Evolutionary conservation across 805 yeast genomes (phyloP).

Genomic region (Sugiyamaella floridensis): DNA sequence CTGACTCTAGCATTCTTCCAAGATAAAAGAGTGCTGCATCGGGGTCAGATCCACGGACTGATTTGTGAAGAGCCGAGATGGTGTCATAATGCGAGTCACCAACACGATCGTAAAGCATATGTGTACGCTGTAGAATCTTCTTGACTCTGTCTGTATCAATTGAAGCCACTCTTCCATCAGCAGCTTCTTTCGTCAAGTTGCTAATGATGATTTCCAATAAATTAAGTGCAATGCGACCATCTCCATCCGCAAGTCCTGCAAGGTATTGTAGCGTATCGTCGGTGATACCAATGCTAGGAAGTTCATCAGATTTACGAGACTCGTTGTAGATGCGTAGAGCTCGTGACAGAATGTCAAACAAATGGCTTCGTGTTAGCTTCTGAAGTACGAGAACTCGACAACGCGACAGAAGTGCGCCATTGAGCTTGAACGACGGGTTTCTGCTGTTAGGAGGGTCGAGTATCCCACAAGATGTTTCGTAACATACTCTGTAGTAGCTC

Average conservation of each 20-base stretch:
- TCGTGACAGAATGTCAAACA: slow-evolving; percentile 45
- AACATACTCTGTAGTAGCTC: slow-evolving; percentile 82
- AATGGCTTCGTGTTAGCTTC: slow-evolving; percentile 44
- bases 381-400: slow-evolving; percentile 72
- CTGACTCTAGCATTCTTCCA: slow-evolving; percentile 83
- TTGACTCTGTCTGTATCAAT: slow-evolving; percentile 30
- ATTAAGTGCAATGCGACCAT: slow-evolving; percentile 78
- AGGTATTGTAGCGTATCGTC: slow-evolving; percentile 59
- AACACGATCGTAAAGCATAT: slow-evolving; percentile 67
- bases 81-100: slow-evolving; percentile 95
- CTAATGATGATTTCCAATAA: slow-evolving; percentile 52
- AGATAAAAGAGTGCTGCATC: slow-evolving; percentile 87
- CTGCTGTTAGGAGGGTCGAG: slow-evolving; percentile 1
- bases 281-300: slow-evolving; percentile 46
- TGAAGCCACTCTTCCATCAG: background rate
- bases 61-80: slow-evolving; percentile 91
- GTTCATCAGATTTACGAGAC: slow-evolving; percentile 45
- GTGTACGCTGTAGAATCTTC: slow-evolving; percentile 41
- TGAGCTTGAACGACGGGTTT: slow-evolving; percentile 77
- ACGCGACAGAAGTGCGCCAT: slow-evolving; percentile 76
- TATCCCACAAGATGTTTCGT: background rate
- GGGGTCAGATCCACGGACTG: slow-evolving; percentile 81
- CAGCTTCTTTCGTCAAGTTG: slow-evolving; percentile 1
- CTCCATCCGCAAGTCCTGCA: slow-evolving; percentile 75
- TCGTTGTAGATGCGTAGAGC: slow-evolving; percentile 57